Conservation (phyloP, 2,329 filamentous ascomycete genomes). For the Claviceps maximensis region DNA sequence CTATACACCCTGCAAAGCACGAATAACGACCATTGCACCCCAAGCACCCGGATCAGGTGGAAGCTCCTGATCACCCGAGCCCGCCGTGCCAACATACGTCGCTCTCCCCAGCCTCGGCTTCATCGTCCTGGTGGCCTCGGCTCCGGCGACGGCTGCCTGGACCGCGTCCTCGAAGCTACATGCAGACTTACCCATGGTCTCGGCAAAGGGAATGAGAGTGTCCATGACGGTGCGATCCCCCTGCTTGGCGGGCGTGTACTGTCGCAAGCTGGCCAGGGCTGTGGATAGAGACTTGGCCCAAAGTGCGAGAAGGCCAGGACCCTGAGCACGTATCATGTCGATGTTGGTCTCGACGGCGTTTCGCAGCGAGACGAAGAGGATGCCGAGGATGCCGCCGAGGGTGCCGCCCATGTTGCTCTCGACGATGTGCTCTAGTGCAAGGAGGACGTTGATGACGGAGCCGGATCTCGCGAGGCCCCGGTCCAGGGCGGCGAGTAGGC, state of each 20-base stretch:
- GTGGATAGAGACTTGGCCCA: slow-evolving; percentile 30
- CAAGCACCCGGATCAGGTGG: slow-evolving; percentile 60
- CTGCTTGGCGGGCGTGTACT: slow-evolving; percentile 41
- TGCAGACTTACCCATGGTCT: slow-evolving; percentile 31
- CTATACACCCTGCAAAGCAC: slow-evolving; percentile 18
- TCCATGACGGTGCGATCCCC: slow-evolving; percentile 47
- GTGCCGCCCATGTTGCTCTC: slow-evolving; percentile 42
- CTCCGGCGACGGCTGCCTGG: slow-evolving; percentile 43
- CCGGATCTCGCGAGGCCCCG: slow-evolving; percentile 26
- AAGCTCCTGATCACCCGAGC: slow-evolving; percentile 33
- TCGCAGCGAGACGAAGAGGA: slow-evolving; percentile 38
- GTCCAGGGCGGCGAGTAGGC: slow-evolving; percentile 33
- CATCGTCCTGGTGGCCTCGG: slow-evolving; percentile 51
- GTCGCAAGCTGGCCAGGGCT: slow-evolving; percentile 32
- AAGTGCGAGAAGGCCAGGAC: slow-evolving; percentile 23
- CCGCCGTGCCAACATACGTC: slow-evolving; percentile 50
- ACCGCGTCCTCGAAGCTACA: slow-evolving; percentile 45
- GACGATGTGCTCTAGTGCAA: slow-evolving; percentile 39
- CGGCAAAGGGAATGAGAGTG: slow-evolving; percentile 39
- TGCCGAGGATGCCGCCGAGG: slow-evolving; percentile 38
- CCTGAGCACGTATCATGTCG: slow-evolving; percentile 15
- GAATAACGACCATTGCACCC: slow-evolving; percentile 47
- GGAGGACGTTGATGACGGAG: slow-evolving; percentile 33
- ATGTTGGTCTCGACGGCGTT: slow-evolving; percentile 27
- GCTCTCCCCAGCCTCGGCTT: slow-evolving; percentile 52